Percentiles rank a stretch among this genome's conserved stretches.
These are phyloP conservation scores for Boletus tomentosulus DNA, from an alignment of 768 basidiomycete genomes.

Conservation along the genomic window DNA sequence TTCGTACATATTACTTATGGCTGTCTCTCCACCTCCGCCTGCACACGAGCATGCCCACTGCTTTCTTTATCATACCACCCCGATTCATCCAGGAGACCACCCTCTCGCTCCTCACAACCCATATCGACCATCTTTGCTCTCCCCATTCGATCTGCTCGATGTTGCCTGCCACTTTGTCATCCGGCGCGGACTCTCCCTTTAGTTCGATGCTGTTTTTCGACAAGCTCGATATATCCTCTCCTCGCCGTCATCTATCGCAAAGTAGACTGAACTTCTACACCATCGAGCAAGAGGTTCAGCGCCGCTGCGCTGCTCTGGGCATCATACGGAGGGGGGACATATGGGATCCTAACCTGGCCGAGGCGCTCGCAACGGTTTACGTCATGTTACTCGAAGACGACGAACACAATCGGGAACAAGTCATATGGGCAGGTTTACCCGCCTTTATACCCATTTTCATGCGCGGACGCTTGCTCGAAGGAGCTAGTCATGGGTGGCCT, in stretches of 20 bases:
- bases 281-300: constrained; percentile 42
- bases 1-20: constrained; percentile 22
- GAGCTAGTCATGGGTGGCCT: constrained; percentile 48
- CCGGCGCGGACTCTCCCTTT: constrained; percentile 29
- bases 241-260: constrained; percentile 36
- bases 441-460: constrained; percentile 40
- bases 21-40: constrained; percentile 12
- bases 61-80: constrained; percentile 31
- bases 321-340: constrained; percentile 38
- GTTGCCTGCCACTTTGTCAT: constrained; percentile 24
- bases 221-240: constrained; percentile 47
- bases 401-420: constrained; percentile 44
- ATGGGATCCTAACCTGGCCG: constrained; percentile 35
- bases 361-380: constrained; percentile 51
- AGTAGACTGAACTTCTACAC: constrained; percentile 25
- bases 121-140: constrained; percentile 32
- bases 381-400: constrained; percentile 57
- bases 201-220: constrained; percentile 39
- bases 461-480: constrained; percentile 36
- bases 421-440: constrained; percentile 41
- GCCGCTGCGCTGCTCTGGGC: constrained; percentile 43
- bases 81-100: constrained; percentile 35
- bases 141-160: constrained; percentile 34
- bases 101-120: constrained; percentile 31
- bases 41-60: constrained; percentile 29